Conservation (phyloP, 106 monocot genomes). For the Posidonia australis region DNA sequence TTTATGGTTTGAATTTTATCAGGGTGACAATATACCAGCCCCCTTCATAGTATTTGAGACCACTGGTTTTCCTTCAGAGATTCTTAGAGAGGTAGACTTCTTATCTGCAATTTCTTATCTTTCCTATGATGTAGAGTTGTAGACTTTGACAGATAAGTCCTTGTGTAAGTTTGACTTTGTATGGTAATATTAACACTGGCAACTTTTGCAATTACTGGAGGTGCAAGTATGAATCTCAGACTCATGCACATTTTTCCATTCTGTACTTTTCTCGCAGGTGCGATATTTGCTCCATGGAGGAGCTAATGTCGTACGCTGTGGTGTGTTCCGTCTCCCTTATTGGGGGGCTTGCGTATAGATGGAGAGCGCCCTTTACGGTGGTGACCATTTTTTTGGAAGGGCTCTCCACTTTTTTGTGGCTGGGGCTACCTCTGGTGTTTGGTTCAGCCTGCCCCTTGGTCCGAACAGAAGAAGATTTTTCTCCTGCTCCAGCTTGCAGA, state of each 20-base stretch:
- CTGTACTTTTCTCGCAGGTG: conserved; percentile 84
- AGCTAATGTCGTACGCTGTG: conserved; percentile 99
- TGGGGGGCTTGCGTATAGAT: conserved; percentile 46
- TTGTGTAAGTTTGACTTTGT: neutral
- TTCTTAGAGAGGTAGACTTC: conserved; percentile 43
- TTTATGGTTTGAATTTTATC: conserved; percentile 1
- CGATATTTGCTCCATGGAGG: conserved; percentile 99
- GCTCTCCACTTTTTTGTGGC: conserved; percentile 36
- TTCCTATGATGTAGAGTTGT: neutral
- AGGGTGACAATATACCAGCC: conserved; percentile 35
- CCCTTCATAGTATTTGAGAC: conserved; percentile 50
- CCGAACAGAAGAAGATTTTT: conserved; percentile 22
- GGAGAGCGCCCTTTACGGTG: conserved; percentile 38
- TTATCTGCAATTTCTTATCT: neutral
- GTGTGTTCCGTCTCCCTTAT: conserved; percentile 33
- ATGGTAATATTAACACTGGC: neutral
- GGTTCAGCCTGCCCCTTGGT: conserved; percentile 26
- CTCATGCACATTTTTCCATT: conserved; percentile 41
- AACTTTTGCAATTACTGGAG: conserved; percentile 9
- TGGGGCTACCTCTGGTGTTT: conserved; percentile 21
- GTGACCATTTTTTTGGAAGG: conserved; percentile 37
- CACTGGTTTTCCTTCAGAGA: conserved; percentile 44
- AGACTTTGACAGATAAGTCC: neutral
- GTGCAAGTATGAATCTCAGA: conserved; percentile 3
- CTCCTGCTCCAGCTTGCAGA: conserved; percentile 20